Conservation (phyloP, 129 eudicot genomes). For the Rutidosis leptorrhynchoides region DNA sequence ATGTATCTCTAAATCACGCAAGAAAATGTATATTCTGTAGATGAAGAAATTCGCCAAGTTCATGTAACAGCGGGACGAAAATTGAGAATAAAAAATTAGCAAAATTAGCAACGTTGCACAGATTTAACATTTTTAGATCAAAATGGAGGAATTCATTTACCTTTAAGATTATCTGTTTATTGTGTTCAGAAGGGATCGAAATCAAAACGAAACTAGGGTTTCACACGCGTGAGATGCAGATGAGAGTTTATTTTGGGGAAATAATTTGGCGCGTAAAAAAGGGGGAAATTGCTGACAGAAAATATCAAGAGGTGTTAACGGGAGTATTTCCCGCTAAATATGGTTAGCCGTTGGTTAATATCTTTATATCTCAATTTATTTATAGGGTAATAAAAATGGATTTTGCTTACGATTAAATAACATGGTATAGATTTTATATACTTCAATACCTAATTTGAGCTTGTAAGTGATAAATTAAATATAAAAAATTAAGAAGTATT, state of each 20-base stretch:
- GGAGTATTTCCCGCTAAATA: conserved; percentile 13
- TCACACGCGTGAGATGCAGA: conserved; percentile 28
- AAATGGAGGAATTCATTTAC: conserved; percentile 20
- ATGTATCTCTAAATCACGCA: too few relatives aligned
- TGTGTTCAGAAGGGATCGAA: conserved; percentile 13
- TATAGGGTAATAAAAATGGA: too few relatives aligned
- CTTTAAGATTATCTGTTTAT: conserved; percentile 1
- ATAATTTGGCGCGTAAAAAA: conserved; percentile 27
- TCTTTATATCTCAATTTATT: too few relatives aligned
- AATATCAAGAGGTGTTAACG: conserved; percentile 4
- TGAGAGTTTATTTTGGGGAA: conserved; percentile 24
- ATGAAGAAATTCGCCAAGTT: background rate
- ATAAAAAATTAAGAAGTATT: too few relatives aligned
- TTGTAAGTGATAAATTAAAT: too few relatives aligned
- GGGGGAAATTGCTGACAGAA: conserved; percentile 10
- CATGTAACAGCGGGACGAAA: background rate
- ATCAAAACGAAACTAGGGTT: conserved; percentile 26
- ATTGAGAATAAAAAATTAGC: background rate
- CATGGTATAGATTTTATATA: too few relatives aligned
- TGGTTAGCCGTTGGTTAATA: conserved; percentile 28
- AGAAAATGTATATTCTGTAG: background rate
- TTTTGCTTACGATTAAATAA: too few relatives aligned
- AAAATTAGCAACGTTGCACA: background rate
- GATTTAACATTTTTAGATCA: background rate
- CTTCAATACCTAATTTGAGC: too few relatives aligned